Base-by-base conservation (phyloP, 805 yeast genomes). In the Starmera caribaea region DNA sequence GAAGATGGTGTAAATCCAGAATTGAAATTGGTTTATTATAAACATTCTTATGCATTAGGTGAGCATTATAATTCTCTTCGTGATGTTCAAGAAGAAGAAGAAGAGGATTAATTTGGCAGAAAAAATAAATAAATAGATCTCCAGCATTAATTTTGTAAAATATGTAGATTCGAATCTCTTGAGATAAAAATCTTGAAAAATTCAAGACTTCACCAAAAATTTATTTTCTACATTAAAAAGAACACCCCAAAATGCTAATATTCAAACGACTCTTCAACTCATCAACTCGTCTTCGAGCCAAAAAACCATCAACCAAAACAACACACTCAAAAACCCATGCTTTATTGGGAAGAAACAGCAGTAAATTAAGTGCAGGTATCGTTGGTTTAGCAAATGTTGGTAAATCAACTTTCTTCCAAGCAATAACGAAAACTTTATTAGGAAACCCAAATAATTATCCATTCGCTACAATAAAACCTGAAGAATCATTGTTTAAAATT, bases 31-130 rank as follows among this genome's bases (percentile, higher is more conserved):
- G 95, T 86, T 0, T 90, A 79, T 55, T 90, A 85, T 59, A 82
- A 80, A 58, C 92, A 88, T 55, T 74, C 77, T 13, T 90, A 76
- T 57, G 92, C 96, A 0, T 69, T 90, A 17, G 98, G 98, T 24
- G 97, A 89, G 62, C 98, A 90, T 63, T 90, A 90, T 61, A 90
- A 90, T 57, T 86, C 96, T 2, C 55, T 81, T 9, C 79, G 68
- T 39, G 81, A 76, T 59, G 68, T 70, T 6, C 66, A 62, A 50
- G 71, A 70, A 16, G 8, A 30, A 30, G 32, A n/a, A n/a, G n/a
- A 13, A 30, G 32, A n/a, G 10, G 32, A 30, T 30, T 30, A n/a
- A n/a, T 10, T 13, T 4, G 10, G 6, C 4, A 30, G 6, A 30
- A 13, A 14, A 13, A 13, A 13, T 5, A 13, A 30, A 13, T 8